Conservation (phyloP, 352 stramenopile species). For the Sclerospora graminicola region DNA sequence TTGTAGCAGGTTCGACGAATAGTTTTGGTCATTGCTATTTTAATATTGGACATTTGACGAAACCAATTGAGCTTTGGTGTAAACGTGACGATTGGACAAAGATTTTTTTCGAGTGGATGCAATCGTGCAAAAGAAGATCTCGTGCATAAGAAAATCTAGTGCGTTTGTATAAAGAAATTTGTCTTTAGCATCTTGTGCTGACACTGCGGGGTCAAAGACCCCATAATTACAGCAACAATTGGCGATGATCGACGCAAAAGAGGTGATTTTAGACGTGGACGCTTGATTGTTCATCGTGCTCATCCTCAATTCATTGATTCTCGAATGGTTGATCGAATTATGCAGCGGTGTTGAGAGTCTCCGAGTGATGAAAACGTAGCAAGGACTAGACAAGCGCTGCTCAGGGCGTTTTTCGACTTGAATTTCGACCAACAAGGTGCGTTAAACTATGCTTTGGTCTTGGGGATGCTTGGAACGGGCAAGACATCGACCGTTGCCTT, state of each 20-base stretch:
- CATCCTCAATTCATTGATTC: slow-evolving; percentile 51
- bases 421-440: slow-evolving; percentile 73
- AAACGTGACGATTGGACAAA: slow-evolving; percentile 72
- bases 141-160: slow-evolving; percentile 58
- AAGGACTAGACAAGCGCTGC: slow-evolving; percentile 15
- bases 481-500: slow-evolving; percentile 96
- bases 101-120: slow-evolving; percentile 53
- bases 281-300: slow-evolving; percentile 52
- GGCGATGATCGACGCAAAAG: slow-evolving; percentile 12
- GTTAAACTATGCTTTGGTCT: slow-evolving; percentile 90
- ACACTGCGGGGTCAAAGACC: slow-evolving; percentile 21
- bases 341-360: slow-evolving; percentile 21
- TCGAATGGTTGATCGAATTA: slow-evolving; percentile 30
- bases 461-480: slow-evolving; percentile 93
- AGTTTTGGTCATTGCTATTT: too few species aligned
- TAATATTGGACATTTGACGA: too few species aligned
- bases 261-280: slow-evolving; percentile 41
- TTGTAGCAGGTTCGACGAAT: too few species aligned
- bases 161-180: too few species aligned
- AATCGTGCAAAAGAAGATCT: slow-evolving; percentile 70
- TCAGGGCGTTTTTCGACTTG: slow-evolving; percentile 46
- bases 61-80: too few species aligned
- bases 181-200: slow-evolving; percentile 23
- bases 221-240: slow-evolving; percentile 23
- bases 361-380: slow-evolving; percentile 6